Conservation (phyloP, 148 eudicot species). For the Persicaria tinctoria region DNA sequence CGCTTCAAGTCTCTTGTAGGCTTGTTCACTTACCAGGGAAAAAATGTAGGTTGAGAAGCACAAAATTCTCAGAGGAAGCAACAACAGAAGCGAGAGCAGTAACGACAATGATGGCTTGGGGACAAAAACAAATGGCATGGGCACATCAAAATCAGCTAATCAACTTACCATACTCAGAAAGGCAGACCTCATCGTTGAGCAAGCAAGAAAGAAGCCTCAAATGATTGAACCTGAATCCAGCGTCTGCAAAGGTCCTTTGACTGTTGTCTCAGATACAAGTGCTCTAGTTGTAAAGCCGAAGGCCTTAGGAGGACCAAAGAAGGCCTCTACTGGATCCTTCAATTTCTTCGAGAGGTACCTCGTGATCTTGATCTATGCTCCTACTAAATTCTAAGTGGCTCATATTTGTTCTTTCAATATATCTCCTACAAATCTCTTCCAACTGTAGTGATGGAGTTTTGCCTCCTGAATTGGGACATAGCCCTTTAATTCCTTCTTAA, state of each 20-base stretch:
- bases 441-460: background rate
- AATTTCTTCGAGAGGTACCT: constrained; percentile 83
- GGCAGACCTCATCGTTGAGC: constrained; percentile 19
- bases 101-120: constrained; percentile 20
- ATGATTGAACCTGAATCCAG: constrained; percentile 16
- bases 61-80: constrained; percentile 64
- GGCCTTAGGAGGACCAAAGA: constrained; percentile 37
- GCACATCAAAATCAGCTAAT: constrained; percentile 16
- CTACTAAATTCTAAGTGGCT: background rate
- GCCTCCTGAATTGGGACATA: background rate
- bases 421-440: constrained; percentile 7
- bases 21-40: background rate
- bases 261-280: background rate
- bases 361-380: constrained; percentile 4
- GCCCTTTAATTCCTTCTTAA: background rate
- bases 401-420: background rate
- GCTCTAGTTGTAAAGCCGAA: constrained; percentile 25
- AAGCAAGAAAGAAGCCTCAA: constrained; percentile 19
- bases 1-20: background rate
- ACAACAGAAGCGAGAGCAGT: constrained; percentile 22
- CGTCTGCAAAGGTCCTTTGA: constrained; percentile 17
- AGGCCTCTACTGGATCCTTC: constrained; percentile 38
- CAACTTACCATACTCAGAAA: constrained; percentile 21
- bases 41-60: constrained; percentile 79
- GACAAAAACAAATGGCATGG: background rate